Percentiles rank a stretch among this genome's conserved stretches.
Conservation (phyloP, 1,284 basidiomycete species). For the Irpex lacteus region DNA sequence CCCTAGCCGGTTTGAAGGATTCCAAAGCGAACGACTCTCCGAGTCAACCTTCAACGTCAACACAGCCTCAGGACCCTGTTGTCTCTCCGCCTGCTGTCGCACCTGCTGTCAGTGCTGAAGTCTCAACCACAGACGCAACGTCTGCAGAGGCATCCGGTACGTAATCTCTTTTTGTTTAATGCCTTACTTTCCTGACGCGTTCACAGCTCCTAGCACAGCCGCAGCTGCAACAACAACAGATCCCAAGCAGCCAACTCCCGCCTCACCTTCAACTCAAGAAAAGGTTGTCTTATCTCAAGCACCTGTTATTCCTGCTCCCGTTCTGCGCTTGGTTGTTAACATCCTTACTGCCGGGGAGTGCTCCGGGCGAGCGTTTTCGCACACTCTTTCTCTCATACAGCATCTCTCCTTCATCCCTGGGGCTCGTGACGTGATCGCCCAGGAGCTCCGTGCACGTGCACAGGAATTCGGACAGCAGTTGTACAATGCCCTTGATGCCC, state of each 20-base stretch:
- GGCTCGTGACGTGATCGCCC: conserved; percentile 82
- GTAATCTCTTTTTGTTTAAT: background rate
- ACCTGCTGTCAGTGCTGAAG: background rate
- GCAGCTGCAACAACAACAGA: conserved; percentile 18
- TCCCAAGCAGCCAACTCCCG: background rate
- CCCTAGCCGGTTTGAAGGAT: conserved; percentile 64
- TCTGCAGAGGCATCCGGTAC: background rate
- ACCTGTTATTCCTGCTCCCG: conserved; percentile 79
- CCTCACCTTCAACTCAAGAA: conserved; percentile 30
- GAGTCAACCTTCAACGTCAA: conserved; percentile 5
- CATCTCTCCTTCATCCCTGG: conserved; percentile 86
- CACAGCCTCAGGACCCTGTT: background rate
- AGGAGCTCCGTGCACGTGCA: conserved; percentile 81
- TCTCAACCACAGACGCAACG: background rate
- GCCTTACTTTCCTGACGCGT: background rate
- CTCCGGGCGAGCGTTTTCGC: conserved; percentile 90
- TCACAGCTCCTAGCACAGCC: background rate
- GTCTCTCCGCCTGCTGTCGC: background rate
- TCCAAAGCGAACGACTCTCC: conserved; percentile 27
- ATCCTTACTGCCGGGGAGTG: conserved; percentile 93
- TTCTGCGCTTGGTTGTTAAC: conserved; percentile 88
- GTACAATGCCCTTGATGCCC: conserved; percentile 73
- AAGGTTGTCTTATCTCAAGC: conserved; percentile 67
- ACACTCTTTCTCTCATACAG: conserved; percentile 87
- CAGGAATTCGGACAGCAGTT: conserved; percentile 82